Percentiles rank a stretch among this genome's conserved stretches.
These are phyloP conservation scores for Pseudocercospora macadamiae DNA, from an alignment of 2,329 filamentous ascomycete genomes.

Conservation along the genomic window DNA sequence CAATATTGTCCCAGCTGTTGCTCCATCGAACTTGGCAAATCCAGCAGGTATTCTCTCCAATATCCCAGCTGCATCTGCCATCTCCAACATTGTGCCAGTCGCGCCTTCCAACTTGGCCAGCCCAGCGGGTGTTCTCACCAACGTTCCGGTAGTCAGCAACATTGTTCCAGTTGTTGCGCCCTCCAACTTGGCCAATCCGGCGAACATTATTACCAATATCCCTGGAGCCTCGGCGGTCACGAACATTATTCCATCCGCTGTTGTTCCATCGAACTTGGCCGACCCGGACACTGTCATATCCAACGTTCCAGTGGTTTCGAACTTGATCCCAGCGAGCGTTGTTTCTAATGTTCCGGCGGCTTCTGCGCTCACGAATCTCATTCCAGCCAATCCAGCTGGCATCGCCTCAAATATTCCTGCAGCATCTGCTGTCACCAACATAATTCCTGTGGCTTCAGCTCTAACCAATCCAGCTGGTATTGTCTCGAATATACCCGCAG, in stretches of 20 bases:
- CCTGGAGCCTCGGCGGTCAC: not conserved
- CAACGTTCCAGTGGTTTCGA: not conserved
- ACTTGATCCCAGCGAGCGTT: not conserved
- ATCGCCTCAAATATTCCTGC: no score
- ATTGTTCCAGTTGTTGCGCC: not conserved
- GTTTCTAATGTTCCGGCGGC: not conserved
- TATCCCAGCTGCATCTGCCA: no score
- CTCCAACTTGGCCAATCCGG: not conserved
- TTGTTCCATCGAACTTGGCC: not conserved
- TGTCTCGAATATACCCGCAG: no score
- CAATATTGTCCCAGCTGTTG: not conserved
- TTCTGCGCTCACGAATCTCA: no score
- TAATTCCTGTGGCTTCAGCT: not conserved
- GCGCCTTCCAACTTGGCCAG: no score
- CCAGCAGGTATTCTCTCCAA: not conserved
- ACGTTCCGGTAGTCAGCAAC: not conserved
- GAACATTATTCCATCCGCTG: not conserved
- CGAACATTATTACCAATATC: no score
- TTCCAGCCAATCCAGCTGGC: not conserved
- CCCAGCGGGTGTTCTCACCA: not conserved
- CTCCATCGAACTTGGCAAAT: not conserved
- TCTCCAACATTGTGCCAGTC: no score
- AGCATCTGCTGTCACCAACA: no score
- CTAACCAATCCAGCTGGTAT: not conserved
- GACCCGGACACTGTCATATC: not conserved